phyloP scores from a whole-genome alignment of 2,329 filamentous ascomycete species.

The Fonsecaea monophora region DNA sequence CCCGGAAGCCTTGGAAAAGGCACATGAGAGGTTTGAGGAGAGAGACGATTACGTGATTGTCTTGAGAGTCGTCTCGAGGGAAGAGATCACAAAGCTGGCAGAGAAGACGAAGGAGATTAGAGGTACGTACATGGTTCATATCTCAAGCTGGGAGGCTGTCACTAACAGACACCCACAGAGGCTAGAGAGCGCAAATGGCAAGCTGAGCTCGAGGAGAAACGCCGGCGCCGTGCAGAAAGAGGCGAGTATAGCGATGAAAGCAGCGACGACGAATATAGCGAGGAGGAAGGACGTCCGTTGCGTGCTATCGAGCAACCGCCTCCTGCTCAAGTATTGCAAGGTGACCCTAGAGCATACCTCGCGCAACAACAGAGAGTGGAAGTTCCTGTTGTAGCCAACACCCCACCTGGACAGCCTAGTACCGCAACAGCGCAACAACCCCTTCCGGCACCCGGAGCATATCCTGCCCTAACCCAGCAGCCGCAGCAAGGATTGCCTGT shows the following conservation, averaged over 20 bases:
- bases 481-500: constrained; percentile 23
- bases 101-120: constrained; percentile 80
- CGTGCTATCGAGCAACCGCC: constrained; percentile 45
- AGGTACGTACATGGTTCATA: constrained; percentile 59
- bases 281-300: constrained; percentile 41
- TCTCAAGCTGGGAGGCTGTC: neutral
- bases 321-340: constrained; percentile 20
- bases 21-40: constrained; percentile 91
- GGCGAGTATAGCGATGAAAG: constrained; percentile 45
- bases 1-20: constrained; percentile 80
- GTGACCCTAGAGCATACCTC: constrained; percentile 32
- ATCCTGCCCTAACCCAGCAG: constrained; percentile 23
- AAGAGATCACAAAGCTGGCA: constrained; percentile 89
- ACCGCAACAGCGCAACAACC: constrained; percentile 16
- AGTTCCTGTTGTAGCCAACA: constrained; percentile 6
- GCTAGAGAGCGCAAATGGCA: constrained; percentile 44
- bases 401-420: constrained; percentile 17
- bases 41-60: constrained; percentile 95
- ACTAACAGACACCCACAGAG: constrained; percentile 43
- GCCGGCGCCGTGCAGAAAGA: constrained; percentile 53
- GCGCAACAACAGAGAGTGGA: constrained; percentile 28
- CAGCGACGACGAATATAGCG: constrained; percentile 48
- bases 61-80: constrained; percentile 80
- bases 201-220: constrained; percentile 45
- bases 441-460: constrained; percentile 2